These are phyloP conservation scores for Fraxinus platypoda DNA, from an alignment of 305 asterid genomes.

Conservation along the genomic window DNA sequence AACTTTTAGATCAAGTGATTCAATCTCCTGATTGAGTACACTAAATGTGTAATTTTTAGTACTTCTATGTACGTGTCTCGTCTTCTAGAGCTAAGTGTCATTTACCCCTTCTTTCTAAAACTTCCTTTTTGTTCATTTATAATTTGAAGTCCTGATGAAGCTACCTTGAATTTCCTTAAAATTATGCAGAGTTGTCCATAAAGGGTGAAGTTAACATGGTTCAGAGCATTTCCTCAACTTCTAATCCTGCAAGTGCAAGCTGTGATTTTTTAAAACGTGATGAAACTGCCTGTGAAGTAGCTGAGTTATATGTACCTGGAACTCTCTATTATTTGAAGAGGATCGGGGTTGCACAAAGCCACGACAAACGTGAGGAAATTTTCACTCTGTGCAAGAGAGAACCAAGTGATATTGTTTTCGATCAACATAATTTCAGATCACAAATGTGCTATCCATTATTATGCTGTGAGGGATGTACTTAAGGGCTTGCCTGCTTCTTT, in stretches of 20 bases:
- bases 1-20: background rate
- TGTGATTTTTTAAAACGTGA: slow-evolving; percentile 22
- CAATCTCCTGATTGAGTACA: background rate
- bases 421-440: slow-evolving; percentile 70
- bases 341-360: slow-evolving; percentile 36
- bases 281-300: slow-evolving; percentile 17
- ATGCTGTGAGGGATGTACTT: slow-evolving; percentile 82
- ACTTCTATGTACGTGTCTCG: background rate
- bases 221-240: slow-evolving; percentile 12
- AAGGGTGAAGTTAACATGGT: slow-evolving; percentile 17
- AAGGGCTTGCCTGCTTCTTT: slow-evolving; percentile 63
- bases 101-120: background rate
- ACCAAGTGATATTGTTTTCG: slow-evolving; percentile 62
- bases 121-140: background rate
- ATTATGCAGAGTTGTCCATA: slow-evolving; percentile 34
- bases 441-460: slow-evolving; percentile 76
- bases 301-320: slow-evolving; percentile 69
- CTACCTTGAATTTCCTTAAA: background rate
- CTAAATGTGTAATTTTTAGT: background rate
- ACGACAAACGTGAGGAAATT: slow-evolving; percentile 32
- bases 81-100: background rate
- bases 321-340: slow-evolving; percentile 63
- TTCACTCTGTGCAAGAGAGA: slow-evolving; percentile 68
- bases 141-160: background rate
- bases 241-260: slow-evolving; percentile 26